Conservation (phyloP, 140 eudicot genomes). For the Anethum foeniculum region DNA sequence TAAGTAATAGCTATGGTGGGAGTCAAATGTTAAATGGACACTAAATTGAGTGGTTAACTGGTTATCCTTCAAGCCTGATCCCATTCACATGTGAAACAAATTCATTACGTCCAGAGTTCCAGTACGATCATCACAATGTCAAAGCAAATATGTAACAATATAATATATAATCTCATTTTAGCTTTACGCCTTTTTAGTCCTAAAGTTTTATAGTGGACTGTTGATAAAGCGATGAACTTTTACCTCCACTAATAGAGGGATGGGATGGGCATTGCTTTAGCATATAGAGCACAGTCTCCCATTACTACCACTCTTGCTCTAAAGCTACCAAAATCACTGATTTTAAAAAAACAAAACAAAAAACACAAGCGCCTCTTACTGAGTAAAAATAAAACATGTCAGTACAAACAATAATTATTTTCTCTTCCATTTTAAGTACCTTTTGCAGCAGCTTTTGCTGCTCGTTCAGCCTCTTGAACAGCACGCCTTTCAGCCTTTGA, state of each 20-base stretch:
- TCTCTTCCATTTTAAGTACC: conserved; percentile 25
- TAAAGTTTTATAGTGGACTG: background rate
- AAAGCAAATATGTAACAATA: background rate
- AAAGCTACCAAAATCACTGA: background rate
- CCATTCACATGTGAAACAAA: background rate
- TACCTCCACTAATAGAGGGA: background rate
- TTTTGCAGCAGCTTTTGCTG: conserved; percentile 90
- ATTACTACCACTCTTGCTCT: background rate
- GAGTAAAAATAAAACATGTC: background rate
- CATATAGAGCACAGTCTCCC: background rate
- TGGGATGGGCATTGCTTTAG: background rate
- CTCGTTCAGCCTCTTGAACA: conserved; percentile 89
- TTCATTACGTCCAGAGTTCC: background rate
- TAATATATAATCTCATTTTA: background rate
- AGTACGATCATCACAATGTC: background rate
- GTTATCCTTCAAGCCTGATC: background rate
- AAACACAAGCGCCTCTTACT: background rate
- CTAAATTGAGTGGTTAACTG: background rate
- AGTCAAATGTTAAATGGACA: background rate
- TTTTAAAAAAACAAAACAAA: background rate
- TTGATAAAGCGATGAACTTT: background rate
- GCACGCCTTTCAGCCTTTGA: conserved; percentile 97
- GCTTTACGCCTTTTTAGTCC: background rate
- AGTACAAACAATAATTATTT: background rate
- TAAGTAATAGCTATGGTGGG: background rate